These are phyloP conservation scores for Heliosperma pusillum DNA, from an alignment of 148 eudicot genomes.

Conservation along the genomic window DNA sequence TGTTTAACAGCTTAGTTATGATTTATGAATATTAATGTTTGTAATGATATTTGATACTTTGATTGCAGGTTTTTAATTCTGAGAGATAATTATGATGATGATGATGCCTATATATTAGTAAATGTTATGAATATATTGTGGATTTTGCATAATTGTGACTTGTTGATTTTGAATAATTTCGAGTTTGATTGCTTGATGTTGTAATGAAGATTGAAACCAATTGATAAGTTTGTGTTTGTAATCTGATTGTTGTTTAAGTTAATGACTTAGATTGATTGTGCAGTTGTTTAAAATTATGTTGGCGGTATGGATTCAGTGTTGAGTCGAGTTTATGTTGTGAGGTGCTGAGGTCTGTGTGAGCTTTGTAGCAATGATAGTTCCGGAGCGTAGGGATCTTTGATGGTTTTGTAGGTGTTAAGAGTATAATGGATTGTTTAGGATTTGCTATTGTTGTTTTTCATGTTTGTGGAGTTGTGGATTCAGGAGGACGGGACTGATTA, in stretches of 20 bases:
- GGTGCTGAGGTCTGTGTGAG: not conserved
- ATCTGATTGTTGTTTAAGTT: not conserved
- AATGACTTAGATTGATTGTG: not conserved
- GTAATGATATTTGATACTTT: not conserved
- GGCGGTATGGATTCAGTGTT: not conserved
- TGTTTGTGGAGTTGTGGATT: not conserved
- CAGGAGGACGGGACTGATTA: no score
- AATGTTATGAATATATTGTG: not conserved
- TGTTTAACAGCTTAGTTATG: slow-evolving; percentile 7
- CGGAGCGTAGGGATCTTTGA: no score
- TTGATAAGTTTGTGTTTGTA: not conserved
- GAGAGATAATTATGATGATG: not conserved
- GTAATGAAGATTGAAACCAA: no score
- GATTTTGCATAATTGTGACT: not conserved
- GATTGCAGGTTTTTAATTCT: not conserved
- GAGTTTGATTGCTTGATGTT: not conserved
- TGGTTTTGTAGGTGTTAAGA: no score
- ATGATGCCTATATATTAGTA: not conserved
- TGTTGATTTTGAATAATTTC: not conserved
- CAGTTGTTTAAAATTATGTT: not conserved
- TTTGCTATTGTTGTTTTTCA: not conserved
- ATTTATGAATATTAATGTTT: not conserved
- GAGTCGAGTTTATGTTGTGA: not conserved
- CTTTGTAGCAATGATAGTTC: not conserved
- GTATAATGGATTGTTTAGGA: no score